Evolutionary conservation across 2,329 filamentous ascomycete species (phyloP).

Genomic region (Raffaelea albimanens): DNA sequence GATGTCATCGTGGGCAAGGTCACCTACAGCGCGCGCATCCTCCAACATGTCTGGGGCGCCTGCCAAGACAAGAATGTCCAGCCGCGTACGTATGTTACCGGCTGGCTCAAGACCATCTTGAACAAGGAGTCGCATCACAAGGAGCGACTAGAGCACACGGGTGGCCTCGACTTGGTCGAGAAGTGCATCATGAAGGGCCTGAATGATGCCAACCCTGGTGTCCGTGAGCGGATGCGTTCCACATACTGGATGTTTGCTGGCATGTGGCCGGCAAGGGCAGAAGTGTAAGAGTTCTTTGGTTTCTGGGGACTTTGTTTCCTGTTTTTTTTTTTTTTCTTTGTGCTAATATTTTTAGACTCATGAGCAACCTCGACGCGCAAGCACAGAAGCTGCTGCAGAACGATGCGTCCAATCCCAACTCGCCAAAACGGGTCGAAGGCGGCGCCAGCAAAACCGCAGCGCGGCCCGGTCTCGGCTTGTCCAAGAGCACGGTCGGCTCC

Average conservation of each 20-base stretch:
- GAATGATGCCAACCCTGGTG: conserved; percentile 80
- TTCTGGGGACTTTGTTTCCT: neutral
- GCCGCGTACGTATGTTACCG: conserved; percentile 66
- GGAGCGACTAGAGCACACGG: conserved; percentile 71
- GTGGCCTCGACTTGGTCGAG: conserved; percentile 73
- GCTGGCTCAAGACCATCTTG: conserved; percentile 78
- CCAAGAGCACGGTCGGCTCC: conserved; percentile 49
- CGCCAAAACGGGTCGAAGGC: conserved; percentile 43
- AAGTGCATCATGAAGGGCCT: conserved; percentile 85
- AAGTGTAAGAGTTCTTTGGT: conserved; percentile 44
- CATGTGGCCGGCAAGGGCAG: conserved; percentile 70
- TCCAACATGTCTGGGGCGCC: conserved; percentile 77
- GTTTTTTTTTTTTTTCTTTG: neutral
- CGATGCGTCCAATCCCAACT: conserved; percentile 73
- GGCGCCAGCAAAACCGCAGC: conserved; percentile 33
- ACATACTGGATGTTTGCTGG: conserved; percentile 78
- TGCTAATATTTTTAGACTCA: conserved; percentile 45
- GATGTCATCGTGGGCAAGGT: conserved; percentile 70
- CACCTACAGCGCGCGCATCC: conserved; percentile 68
- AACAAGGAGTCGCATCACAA: conserved; percentile 72
- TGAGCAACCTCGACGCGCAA: conserved; percentile 67
- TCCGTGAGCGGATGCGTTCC: conserved; percentile 74
- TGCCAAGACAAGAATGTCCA: conserved; percentile 91
- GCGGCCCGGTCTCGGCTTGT: conserved; percentile 50
- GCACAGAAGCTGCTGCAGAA: conserved; percentile 74